Conservation (phyloP, 768 basidiomycete species). For the Tylopilus plumbeoviolaceoides region DNA sequence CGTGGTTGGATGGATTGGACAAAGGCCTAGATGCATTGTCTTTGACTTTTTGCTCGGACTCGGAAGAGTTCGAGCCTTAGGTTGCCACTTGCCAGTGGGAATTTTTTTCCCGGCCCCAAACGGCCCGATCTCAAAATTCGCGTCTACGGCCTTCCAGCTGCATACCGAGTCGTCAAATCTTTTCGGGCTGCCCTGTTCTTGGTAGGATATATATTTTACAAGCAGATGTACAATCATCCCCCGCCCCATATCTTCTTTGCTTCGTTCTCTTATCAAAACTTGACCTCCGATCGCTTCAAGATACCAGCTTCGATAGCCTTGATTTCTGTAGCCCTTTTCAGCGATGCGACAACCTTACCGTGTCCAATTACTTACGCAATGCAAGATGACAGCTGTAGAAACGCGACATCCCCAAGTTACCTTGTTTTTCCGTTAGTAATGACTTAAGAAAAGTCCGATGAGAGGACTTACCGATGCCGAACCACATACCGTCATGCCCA, state of each 20-base stretch:
- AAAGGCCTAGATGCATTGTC: too few relatives aligned
- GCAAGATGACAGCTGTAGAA: conserved; percentile 31
- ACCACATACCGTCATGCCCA: conserved; percentile 36
- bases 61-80: too few relatives aligned
- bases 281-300: conserved; percentile 18
- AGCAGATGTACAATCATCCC: neutral
- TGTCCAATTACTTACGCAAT: conserved; percentile 22
- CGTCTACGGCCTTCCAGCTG: neutral
- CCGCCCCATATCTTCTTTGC: neutral
- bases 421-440: conserved; percentile 1
- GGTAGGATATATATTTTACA: neutral
- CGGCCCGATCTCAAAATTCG: too few relatives aligned
- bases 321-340: conserved; percentile 18
- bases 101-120: too few relatives aligned
- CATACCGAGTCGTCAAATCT: neutral
- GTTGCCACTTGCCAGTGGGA: too few relatives aligned
- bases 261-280: conserved; percentile 11
- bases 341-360: too few relatives aligned
- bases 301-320: conserved; percentile 29
- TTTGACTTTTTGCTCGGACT: too few relatives aligned
- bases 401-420: conserved; percentile 23
- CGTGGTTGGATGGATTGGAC: too few relatives aligned
- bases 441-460: neutral
- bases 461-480: conserved; percentile 23
- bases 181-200: neutral